phyloP scores from a whole-genome alignment of 805 yeast species.

The Suhomyces canberraensis region DNA sequence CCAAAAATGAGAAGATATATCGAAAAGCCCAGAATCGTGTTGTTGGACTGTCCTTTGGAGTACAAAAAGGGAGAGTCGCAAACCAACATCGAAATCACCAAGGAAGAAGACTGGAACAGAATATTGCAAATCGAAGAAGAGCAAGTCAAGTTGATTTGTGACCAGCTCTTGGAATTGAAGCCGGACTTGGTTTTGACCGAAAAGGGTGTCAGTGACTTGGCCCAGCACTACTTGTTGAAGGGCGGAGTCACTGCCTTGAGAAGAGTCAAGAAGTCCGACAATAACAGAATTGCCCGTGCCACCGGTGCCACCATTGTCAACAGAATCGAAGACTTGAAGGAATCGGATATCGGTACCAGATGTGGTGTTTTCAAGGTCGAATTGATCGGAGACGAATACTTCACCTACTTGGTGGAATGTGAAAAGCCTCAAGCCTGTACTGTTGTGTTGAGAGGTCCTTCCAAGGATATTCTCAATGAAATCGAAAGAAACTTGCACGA shows the following conservation, averaged over 20 bases:
- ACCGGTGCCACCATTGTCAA: slow-evolving; percentile 97
- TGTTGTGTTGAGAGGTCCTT: slow-evolving; percentile 88
- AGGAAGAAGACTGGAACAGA: slow-evolving; percentile 95
- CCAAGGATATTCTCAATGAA: slow-evolving; percentile 94
- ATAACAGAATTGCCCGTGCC: slow-evolving; percentile 93
- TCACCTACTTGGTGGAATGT: slow-evolving; percentile 79
- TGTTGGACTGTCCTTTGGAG: slow-evolving; percentile 95
- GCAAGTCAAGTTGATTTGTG: slow-evolving; percentile 86
- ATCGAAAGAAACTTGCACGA: slow-evolving; percentile 96
- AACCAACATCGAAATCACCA: slow-evolving; percentile 94
- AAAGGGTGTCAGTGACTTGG: slow-evolving; percentile 96
- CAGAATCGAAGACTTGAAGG: slow-evolving; percentile 91
- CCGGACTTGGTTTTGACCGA: slow-evolving; percentile 96
- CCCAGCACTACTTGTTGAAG: slow-evolving; percentile 92
- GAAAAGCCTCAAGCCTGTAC: slow-evolving; percentile 91
- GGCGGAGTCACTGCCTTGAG: slow-evolving; percentile 91
- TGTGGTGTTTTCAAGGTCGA: slow-evolving; percentile 94
- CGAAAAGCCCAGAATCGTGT: slow-evolving; percentile 82
- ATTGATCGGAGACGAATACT: slow-evolving; percentile 96
- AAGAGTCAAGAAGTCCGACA: slow-evolving; percentile 93
- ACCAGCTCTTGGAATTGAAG: slow-evolving; percentile 73
- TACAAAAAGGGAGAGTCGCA: slow-evolving; percentile 99
- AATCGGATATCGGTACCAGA: slow-evolving; percentile 79
- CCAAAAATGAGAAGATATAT: slow-evolving; percentile 94
- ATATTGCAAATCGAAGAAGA: slow-evolving; percentile 96